A percentile compares a stretch with the other conserved stretches of the same genome.
Evolutionary conservation across 1,284 basidiomycete species (phyloP).

Genomic region (Coniferiporia weirii): DNA sequence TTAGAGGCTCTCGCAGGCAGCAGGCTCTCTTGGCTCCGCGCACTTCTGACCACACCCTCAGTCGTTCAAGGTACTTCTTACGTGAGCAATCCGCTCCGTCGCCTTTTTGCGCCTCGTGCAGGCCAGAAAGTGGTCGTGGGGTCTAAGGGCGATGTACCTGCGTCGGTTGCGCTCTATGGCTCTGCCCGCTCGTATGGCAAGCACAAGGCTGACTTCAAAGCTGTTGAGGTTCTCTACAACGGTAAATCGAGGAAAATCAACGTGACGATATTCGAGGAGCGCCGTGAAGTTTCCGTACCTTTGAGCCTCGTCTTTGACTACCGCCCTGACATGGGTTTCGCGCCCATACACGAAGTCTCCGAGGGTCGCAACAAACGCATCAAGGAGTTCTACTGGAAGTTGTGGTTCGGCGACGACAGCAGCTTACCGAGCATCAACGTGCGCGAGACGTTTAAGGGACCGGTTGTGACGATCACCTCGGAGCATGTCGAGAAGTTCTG

Average conservation of each 20-base stretch:
- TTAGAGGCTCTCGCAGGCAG: slow-evolving; percentile 81
- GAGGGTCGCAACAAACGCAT: slow-evolving; percentile 86
- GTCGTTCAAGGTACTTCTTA: slow-evolving; percentile 83
- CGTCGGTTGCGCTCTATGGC: slow-evolving; percentile 65
- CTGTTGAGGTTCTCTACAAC: slow-evolving; percentile 70
- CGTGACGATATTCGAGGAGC: slow-evolving; percentile 83
- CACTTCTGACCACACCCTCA: slow-evolving; percentile 76
- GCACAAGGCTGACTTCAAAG: slow-evolving; percentile 77
- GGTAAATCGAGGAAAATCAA: slow-evolving; percentile 55
- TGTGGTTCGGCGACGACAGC: slow-evolving; percentile 90
- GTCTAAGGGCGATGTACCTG: slow-evolving; percentile 41
- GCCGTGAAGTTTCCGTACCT: slow-evolving; percentile 72
- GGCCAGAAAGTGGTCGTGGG: slow-evolving; percentile 74
- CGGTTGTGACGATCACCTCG: slow-evolving; percentile 76
- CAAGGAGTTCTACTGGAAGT: slow-evolving; percentile 95
- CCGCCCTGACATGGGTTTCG: slow-evolving; percentile 83
- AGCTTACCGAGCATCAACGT: slow-evolving; percentile 71
- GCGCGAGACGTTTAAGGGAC: slow-evolving; percentile 76
- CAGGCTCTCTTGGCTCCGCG: slow-evolving; percentile 81
- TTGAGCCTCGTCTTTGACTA: slow-evolving; percentile 83
- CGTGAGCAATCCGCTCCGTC: slow-evolving; percentile 85
- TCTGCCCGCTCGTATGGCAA: slow-evolving; percentile 76
- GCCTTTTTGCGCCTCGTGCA: slow-evolving; percentile 78
- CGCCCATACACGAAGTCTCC: slow-evolving; percentile 90
- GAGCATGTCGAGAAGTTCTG: slow-evolving; percentile 86